A percentile compares a stretch with the other conserved stretches of the same genome.
These are phyloP conservation scores for Thymus quinquecostatus DNA, from an alignment of 257 asterid genomes.

Conservation along the genomic window DNA sequence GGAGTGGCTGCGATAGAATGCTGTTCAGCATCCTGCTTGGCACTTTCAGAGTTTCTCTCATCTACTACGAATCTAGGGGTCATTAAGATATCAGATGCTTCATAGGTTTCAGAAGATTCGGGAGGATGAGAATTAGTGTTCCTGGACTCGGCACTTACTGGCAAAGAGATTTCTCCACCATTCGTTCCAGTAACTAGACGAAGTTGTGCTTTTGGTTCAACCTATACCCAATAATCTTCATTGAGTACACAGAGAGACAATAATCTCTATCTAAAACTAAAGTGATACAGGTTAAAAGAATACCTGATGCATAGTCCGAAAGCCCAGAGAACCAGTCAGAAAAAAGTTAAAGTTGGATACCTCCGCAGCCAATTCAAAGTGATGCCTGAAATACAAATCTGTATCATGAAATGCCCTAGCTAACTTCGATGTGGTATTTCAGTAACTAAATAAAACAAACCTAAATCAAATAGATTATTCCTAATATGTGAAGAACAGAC, in stretches of 20 bases:
- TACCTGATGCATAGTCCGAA: slow-evolving; percentile 93
- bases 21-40: slow-evolving; percentile 40
- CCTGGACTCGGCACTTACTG: slow-evolving; percentile 39
- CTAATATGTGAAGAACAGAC: slow-evolving; percentile 8
- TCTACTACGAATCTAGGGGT: slow-evolving; percentile 67
- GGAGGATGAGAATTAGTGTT: slow-evolving; percentile 39
- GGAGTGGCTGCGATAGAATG: slow-evolving; percentile 47
- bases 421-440: slow-evolving; percentile 6
- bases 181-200: slow-evolving; percentile 58
- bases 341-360: slow-evolving; percentile 55
- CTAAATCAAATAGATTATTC: slow-evolving; percentile 19
- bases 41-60: slow-evolving; percentile 40
- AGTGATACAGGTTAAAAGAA: slow-evolving; percentile 10
- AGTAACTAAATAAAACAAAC: slow-evolving; percentile 14
- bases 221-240: slow-evolving; percentile 50
- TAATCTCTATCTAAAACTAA: slow-evolving; percentile 25
- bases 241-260: slow-evolving; percentile 21
- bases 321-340: slow-evolving; percentile 85
- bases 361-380: slow-evolving; percentile 72
- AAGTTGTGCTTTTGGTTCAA: slow-evolving; percentile 79
- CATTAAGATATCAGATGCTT: slow-evolving; percentile 81
- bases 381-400: slow-evolving; percentile 53
- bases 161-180: slow-evolving; percentile 33
- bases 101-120: slow-evolving; percentile 57
- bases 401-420: slow-evolving; percentile 26